These are phyloP conservation scores for Geum urbanum DNA, from an alignment of 306 rosid genomes.

Conservation along the genomic window DNA sequence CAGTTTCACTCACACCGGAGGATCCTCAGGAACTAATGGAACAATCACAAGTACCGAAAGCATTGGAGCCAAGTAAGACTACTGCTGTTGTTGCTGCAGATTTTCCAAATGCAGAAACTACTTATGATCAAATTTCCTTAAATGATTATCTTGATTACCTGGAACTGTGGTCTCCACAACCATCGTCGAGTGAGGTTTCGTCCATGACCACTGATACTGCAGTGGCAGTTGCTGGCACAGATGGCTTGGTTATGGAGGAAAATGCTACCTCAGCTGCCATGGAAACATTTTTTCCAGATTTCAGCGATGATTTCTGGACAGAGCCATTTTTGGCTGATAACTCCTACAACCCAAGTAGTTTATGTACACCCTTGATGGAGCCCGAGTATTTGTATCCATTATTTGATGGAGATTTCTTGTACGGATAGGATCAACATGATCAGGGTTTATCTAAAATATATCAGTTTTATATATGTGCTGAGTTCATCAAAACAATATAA, in stretches of 20 bases:
- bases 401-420: constrained; percentile 27
- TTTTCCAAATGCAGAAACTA: background rate
- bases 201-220: constrained; percentile 10
- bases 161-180: constrained; percentile 5
- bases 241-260: constrained; percentile 5
- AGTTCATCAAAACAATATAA: background rate
- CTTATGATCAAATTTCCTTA: background rate
- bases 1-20: background rate
- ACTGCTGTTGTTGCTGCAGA: background rate
- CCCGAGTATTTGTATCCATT: constrained; percentile 18
- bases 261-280: constrained; percentile 1
- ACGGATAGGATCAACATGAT: constrained; percentile 1
- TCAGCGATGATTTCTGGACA: constrained; percentile 38
- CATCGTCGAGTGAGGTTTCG: constrained; percentile 25
- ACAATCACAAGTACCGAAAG: background rate
- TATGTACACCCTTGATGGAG: constrained; percentile 15
- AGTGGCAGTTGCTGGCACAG: background rate
- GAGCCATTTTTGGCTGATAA: constrained; percentile 37
- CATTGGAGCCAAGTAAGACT: background rate
- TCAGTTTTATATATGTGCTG: background rate
- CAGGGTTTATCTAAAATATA: background rate
- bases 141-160: constrained; percentile 6
- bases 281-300: constrained; percentile 13
- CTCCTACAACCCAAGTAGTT: constrained; percentile 15
- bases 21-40: constrained; percentile 10